Evolutionary conservation across 306 rosid genomes (phyloP).

Genomic region (Fragaria iinumae): DNA sequence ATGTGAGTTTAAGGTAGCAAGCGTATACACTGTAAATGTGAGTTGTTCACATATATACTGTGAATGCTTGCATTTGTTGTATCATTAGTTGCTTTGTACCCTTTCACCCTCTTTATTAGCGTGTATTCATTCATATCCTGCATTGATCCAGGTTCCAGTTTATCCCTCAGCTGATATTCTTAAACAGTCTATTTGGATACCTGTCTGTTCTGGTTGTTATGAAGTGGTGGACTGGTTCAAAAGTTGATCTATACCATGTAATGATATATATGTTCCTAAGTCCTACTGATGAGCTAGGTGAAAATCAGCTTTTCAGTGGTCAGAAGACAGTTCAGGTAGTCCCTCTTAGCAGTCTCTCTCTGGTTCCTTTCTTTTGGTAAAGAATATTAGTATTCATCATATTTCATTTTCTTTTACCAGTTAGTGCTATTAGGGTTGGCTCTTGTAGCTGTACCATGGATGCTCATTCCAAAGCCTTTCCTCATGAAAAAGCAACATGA

Average conservation of each 20-base stretch:
- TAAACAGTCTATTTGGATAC: slow-evolving; percentile 90
- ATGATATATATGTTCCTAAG: slow-evolving; percentile 98
- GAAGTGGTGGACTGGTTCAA: slow-evolving; percentile 97
- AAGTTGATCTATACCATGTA: slow-evolving; percentile 88
- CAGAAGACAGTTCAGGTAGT: slow-evolving; percentile 82
- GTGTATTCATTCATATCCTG: slow-evolving; percentile 23
- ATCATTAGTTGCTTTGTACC: neutral
- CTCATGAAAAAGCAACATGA: slow-evolving; percentile 86
- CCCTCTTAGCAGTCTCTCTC: slow-evolving; percentile 6
- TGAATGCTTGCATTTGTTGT: slow-evolving; percentile 19
- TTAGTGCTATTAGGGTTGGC: slow-evolving; percentile 73
- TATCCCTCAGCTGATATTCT: slow-evolving; percentile 85
- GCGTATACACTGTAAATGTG: neutral
- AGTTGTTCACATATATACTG: neutral
- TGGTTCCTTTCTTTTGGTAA: neutral
- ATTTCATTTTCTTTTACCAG: slow-evolving; percentile 43
- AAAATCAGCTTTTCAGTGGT: slow-evolving; percentile 89
- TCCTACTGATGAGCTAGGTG: slow-evolving; percentile 88
- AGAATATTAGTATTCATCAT: slow-evolving; percentile 15
- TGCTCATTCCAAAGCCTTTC: slow-evolving; percentile 96
- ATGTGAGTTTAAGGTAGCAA: slow-evolving; percentile 1
- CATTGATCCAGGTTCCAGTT: slow-evolving; percentile 81
- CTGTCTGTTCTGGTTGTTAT: slow-evolving; percentile 71
- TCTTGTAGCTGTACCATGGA: slow-evolving; percentile 91
- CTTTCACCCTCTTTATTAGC: slow-evolving; percentile 11